phyloP scores from a whole-genome alignment of 805 yeast genomes.

The Candida fluviatilis region DNA sequence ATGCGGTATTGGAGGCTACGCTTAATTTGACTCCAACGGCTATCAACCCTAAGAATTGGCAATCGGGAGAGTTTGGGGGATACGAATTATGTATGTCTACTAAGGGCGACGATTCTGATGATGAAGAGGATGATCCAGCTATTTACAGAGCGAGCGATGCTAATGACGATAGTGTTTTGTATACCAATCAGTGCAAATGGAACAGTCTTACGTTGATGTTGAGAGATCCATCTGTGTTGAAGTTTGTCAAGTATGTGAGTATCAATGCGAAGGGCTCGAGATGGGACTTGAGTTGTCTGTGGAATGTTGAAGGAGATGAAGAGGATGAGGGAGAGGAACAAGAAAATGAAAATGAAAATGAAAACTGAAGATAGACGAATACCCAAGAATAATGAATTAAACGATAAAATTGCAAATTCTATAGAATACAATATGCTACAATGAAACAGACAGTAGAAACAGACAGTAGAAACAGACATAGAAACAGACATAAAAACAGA shows the following conservation, averaged over 20 bases:
- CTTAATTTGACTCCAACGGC: slow-evolving; percentile 72
- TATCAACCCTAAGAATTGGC: slow-evolving; percentile 64
- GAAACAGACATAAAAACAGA: too few species aligned
- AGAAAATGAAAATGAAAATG: slow-evolving; percentile 5
- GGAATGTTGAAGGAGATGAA: slow-evolving; percentile 60
- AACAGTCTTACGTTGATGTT: slow-evolving; percentile 73
- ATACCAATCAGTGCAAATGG: slow-evolving; percentile 80
- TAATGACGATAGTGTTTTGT: slow-evolving; percentile 68
- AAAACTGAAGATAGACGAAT: neutral
- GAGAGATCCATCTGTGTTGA: slow-evolving; percentile 81
- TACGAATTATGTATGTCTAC: slow-evolving; percentile 86
- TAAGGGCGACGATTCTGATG: slow-evolving; percentile 42
- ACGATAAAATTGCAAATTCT: too few species aligned
- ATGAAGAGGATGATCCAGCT: slow-evolving; percentile 75
- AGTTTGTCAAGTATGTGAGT: slow-evolving; percentile 90
- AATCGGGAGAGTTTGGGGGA: slow-evolving; percentile 86
- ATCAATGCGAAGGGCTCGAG: slow-evolving; percentile 83
- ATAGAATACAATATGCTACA: too few species aligned
- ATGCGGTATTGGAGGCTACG: slow-evolving; percentile 69
- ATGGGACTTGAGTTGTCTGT: slow-evolving; percentile 83
- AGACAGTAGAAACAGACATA: too few species aligned
- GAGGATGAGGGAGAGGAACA: slow-evolving; percentile 34
- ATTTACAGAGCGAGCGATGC: slow-evolving; percentile 57
- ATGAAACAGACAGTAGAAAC: too few species aligned
- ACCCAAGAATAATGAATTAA: too few species aligned